Percentiles rank a stretch among this genome's conserved stretches.
phyloP scores from a whole-genome alignment of 2,329 filamentous ascomycete species.

The Fusarium goolgardi region DNA sequence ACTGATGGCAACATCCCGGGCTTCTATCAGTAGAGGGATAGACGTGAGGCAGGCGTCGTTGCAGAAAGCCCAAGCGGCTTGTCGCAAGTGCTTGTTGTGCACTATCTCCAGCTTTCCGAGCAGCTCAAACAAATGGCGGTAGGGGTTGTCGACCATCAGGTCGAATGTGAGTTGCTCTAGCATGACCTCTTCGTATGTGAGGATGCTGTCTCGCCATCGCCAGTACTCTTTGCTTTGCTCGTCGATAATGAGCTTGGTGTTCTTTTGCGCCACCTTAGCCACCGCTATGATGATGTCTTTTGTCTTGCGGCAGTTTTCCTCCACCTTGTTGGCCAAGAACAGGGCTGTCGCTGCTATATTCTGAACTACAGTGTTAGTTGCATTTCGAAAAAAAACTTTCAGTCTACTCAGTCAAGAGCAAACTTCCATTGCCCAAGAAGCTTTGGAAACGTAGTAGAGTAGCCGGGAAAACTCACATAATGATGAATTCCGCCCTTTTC shows the following conservation, averaged over 20 bases:
- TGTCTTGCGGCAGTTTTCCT: conserved; percentile 96
- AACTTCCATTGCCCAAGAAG: not conserved
- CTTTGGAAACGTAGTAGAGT: not conserved
- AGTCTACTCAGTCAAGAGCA: conserved; percentile 2
- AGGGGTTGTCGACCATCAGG: conserved; percentile 88
- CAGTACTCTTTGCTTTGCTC: conserved; percentile 99
- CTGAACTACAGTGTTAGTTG: conserved; percentile 53
- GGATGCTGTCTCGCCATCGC: conserved; percentile 94
- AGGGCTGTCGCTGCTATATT: conserved; percentile 89
- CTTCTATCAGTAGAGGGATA: conserved; percentile 82
- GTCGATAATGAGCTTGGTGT: conserved; percentile 87
- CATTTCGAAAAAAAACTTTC: conserved; percentile 2
- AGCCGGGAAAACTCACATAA: conserved; percentile 70
- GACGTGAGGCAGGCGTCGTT: conserved; percentile 90
- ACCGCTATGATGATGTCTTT: conserved; percentile 94
- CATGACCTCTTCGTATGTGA: conserved; percentile 92
- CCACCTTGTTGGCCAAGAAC: conserved; percentile 96
- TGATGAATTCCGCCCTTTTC: conserved; percentile 85
- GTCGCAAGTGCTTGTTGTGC: conserved; percentile 83
- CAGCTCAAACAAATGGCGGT: conserved; percentile 84
- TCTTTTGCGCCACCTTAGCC: conserved; percentile 94
- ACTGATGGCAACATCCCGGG: conserved; percentile 83
- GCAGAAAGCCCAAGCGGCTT: conserved; percentile 92
- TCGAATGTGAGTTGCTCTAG: conserved; percentile 95
- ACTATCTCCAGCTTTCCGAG: conserved; percentile 78